Conservation (phyloP, 2,329 filamentous ascomycete genomes). For the Exophiala oligosperma region DNA sequence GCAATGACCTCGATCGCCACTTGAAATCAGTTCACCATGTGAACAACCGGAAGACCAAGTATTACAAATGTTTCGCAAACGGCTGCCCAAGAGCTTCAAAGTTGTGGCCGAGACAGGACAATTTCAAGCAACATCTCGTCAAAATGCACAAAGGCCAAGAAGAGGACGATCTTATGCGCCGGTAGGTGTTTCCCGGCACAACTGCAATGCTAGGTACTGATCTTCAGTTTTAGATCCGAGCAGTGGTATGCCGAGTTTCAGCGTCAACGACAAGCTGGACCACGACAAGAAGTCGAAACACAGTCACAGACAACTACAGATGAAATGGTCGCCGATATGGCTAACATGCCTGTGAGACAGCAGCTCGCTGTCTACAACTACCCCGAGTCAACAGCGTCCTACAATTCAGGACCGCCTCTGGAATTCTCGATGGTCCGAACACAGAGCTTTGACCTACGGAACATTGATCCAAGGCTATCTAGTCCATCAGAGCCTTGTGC, state of each 20-base stretch:
- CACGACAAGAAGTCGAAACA: not conserved
- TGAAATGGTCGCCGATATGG: not conserved
- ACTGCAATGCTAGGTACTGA: constrained; percentile 3
- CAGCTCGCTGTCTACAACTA: constrained; percentile 1
- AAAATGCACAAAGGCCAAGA: constrained; percentile 62
- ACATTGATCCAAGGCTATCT: not conserved
- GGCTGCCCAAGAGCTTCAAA: constrained; percentile 64
- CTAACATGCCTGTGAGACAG: not conserved
- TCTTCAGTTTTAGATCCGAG: constrained; percentile 32
- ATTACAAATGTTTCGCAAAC: constrained; percentile 60
- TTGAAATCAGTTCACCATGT: constrained; percentile 68
- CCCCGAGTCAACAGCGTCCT: not conserved
- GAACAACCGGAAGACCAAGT: constrained; percentile 42
- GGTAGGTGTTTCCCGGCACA: constrained; percentile 39
- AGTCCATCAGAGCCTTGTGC: not conserved
- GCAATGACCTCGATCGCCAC: constrained; percentile 81
- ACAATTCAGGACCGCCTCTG: not conserved
- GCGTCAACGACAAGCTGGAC: not conserved
- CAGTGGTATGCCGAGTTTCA: constrained; percentile 37
- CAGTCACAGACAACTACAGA: not conserved
- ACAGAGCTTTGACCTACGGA: not conserved
- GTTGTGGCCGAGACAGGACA: constrained; percentile 78
- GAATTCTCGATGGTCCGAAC: constrained; percentile 4
- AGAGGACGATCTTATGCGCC: constrained; percentile 45
- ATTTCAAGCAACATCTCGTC: constrained; percentile 77